Evolutionary conservation across 1,284 basidiomycete species (phyloP).

Genomic region (Rhodotorula sp.): DNA sequence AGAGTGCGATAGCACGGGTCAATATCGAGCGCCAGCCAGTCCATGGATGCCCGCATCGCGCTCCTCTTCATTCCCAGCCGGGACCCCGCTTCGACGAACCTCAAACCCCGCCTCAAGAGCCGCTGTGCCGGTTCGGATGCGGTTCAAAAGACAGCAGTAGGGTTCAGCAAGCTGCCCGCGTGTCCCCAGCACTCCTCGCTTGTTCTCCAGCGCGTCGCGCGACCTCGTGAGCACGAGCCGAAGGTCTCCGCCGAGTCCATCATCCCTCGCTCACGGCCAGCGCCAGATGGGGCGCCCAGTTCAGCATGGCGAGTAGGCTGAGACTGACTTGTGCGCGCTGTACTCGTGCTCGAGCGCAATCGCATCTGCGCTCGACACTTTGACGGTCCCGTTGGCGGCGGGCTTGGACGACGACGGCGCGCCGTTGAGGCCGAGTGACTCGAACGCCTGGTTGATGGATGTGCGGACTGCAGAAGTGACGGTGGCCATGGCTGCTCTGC

Average conservation of each 20-base stretch:
- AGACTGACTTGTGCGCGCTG: constrained; percentile 74
- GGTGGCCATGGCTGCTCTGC: no score
- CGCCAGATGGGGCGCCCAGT: no score
- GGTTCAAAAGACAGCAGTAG: no score
- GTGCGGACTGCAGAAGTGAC: no score
- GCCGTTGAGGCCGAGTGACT: no score
- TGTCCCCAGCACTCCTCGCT: neutral
- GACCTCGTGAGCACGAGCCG: neutral
- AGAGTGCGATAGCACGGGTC: constrained; percentile 33
- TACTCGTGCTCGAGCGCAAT: constrained; percentile 79
- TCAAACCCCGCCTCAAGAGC: no score
- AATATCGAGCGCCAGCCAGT: constrained; percentile 15
- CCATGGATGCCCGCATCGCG: constrained; percentile 46
- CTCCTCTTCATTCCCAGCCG: no score
- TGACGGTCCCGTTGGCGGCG: neutral
- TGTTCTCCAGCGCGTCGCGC: neutral
- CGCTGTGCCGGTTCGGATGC: no score
- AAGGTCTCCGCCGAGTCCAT: no score
- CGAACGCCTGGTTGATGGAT: no score
- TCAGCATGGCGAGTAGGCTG: neutral
- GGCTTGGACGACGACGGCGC: no score
- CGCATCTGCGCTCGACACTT: constrained; percentile 58
- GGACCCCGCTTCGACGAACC: no score
- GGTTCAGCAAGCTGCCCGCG: neutral
- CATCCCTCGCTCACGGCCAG: neutral